Evolutionary conservation across 352 stramenopile species (phyloP).

Genomic region (Aphanomyces cochlioides): DNA sequence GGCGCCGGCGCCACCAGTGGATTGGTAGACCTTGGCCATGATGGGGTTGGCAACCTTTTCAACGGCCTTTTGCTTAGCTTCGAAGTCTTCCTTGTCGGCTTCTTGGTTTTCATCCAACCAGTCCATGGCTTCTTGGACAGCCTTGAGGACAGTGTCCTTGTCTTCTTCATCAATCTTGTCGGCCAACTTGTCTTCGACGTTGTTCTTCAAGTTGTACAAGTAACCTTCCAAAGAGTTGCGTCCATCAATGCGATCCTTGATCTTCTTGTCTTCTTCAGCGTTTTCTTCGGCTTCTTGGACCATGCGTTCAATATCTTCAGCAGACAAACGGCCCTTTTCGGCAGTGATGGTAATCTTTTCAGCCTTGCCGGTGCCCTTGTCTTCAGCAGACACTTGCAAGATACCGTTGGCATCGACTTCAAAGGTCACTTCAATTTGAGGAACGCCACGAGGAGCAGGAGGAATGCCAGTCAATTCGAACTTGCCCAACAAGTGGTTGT

Average conservation of each 20-base stretch:
- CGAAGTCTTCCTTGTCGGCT: conserved; percentile 97
- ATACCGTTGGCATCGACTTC: conserved; percentile 99
- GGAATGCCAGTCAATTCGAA: conserved; percentile 98
- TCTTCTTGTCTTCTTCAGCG: conserved; percentile 97
- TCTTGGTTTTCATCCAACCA: conserved; percentile 99
- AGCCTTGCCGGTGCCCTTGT: conserved; percentile 98
- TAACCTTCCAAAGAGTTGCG: conserved; percentile 97
- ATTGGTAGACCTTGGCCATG: conserved; percentile 97
- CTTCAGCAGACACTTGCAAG: conserved; percentile 95
- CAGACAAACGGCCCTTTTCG: conserved; percentile 97
- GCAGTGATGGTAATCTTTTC: conserved; percentile 99
- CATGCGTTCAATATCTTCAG: conserved; percentile 99
- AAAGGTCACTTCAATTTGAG: conserved; percentile 99
- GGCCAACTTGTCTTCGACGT: conserved; percentile 90
- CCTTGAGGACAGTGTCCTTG: conserved; percentile 84
- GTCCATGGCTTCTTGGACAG: conserved; percentile 97
- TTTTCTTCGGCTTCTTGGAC: conserved; percentile 97
- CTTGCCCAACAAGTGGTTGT: conserved; percentile 99
- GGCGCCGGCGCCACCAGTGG: conserved; percentile 57
- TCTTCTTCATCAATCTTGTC: conserved; percentile 96
- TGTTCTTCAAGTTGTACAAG: conserved; percentile 95
- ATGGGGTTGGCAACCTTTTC: conserved; percentile 98
- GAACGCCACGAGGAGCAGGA: conserved; percentile 95
- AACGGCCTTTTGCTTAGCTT: conserved; percentile 98
- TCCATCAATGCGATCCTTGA: conserved; percentile 96